A percentile compares a stretch with the other conserved stretches of the same genome.
These are phyloP conservation scores for Aspergillus latus DNA, from an alignment of 2,329 filamentous ascomycete genomes.

Conservation along the genomic window DNA sequence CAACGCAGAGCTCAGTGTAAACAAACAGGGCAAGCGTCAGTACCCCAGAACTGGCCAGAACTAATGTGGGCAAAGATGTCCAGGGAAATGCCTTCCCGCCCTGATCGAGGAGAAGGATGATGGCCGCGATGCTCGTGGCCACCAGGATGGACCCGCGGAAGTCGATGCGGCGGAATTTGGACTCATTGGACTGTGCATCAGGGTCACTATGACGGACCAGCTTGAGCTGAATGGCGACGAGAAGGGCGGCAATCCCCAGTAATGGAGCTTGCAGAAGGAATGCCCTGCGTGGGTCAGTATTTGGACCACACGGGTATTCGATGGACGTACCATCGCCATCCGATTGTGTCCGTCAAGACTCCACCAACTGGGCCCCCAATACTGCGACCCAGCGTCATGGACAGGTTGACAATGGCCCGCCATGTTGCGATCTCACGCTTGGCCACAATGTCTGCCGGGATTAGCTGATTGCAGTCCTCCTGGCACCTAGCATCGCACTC, in stretches of 20 bases:
- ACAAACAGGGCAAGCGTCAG: slow-evolving; percentile 27
- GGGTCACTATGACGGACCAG: slow-evolving; percentile 7
- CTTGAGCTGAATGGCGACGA: slow-evolving; percentile 48
- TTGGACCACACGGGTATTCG: too few relatives aligned
- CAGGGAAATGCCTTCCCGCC: slow-evolving; percentile 46
- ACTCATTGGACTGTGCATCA: not conserved
- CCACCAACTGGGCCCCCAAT: slow-evolving; percentile 60
- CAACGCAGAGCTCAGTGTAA: slow-evolving; percentile 32
- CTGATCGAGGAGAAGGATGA: slow-evolving; percentile 51
- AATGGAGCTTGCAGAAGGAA: slow-evolving; percentile 33
- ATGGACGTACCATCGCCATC: slow-evolving; percentile 62
- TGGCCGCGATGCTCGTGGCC: slow-evolving; percentile 43
- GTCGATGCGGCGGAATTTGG: slow-evolving; percentile 56
- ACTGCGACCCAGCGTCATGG: slow-evolving; percentile 51
- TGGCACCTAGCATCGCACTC: not conserved
- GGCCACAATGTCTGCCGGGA: slow-evolving; percentile 46
- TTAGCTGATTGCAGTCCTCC: not conserved
- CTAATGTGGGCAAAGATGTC: slow-evolving; percentile 25
- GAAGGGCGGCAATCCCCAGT: slow-evolving; percentile 30
- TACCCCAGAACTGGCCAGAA: slow-evolving; percentile 18
- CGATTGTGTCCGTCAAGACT: slow-evolving; percentile 60
- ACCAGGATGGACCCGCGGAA: slow-evolving; percentile 56
- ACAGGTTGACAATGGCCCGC: slow-evolving; percentile 54
- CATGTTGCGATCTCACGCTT: slow-evolving; percentile 50
- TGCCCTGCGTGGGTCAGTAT: slow-evolving; percentile 21